Evolutionary conservation across 768 basidiomycete genomes (phyloP), one percentile per base, ranked within the genome.

Genomic region (Steccherinum ochraceum): DNA sequence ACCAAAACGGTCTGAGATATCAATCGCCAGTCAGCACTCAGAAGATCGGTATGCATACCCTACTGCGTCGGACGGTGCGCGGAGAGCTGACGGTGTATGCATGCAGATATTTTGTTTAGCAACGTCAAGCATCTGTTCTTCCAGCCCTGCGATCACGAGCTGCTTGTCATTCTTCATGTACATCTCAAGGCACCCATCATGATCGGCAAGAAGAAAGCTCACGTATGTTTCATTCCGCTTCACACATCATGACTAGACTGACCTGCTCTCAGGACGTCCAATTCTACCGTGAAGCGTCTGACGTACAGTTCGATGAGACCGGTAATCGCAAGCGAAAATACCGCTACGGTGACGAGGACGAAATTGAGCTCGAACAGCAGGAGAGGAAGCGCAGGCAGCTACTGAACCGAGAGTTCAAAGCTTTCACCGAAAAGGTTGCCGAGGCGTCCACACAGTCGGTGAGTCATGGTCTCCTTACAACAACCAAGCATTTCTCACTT

Each of bases 41-140:
- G 69, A 91, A 88, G 71, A 88, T 97, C 56, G 93, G 93, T 90
- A 62, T 56, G 85, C n/a, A n/a, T n/a, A n/a, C n/a, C n/a, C n/a
- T n/a, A n/a, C n/a, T n/a, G n/a, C n/a, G n/a, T n/a, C n/a, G n/a
- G n/a, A n/a, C n/a, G n/a, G n/a, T n/a, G n/a, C n/a, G n/a, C n/a
- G n/a, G n/a, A n/a, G n/a, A n/a, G n/a, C n/a, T n/a, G n/a, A n/a
- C n/a, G 13, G 16, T 18, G 19, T 35, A 12, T 24, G 45, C 20
- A 12, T 23, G 21, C 47, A 95, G 95, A 99, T 65, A 77, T 99
- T 12, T 74, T 97, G 10, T 99, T 97, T 73, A 86, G 82, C 71
- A 99, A 99, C 66, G 86, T 99, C 73, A 96, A 95, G 67, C 95
- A 99, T 68, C 75, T 98, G 10, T 96, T 98, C 72, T 98, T 99